These are phyloP conservation scores for Isabelozyma rhagii DNA, from an alignment of 805 yeast genomes.

Conservation along the genomic window DNA sequence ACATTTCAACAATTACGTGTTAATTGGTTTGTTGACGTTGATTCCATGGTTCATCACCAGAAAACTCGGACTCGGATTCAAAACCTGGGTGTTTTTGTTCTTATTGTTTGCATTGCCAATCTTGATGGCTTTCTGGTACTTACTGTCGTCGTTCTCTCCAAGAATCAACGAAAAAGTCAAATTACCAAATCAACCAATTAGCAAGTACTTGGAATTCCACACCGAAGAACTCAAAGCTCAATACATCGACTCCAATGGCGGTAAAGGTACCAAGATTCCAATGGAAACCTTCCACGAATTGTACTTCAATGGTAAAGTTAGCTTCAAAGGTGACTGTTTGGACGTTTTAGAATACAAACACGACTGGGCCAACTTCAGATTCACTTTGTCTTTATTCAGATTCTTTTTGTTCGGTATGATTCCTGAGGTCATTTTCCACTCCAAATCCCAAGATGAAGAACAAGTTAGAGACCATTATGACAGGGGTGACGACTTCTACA, in stretches of 20 bases:
- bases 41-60: slow-evolving; percentile 64
- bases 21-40: slow-evolving; percentile 47
- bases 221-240: slow-evolving; percentile 63
- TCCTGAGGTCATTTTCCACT: slow-evolving; percentile 90
- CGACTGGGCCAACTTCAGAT: slow-evolving; percentile 84
- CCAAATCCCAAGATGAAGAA: slow-evolving; percentile 92
- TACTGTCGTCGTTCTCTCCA: slow-evolving; percentile 74
- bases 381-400: slow-evolving; percentile 73
- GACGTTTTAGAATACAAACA: slow-evolving; percentile 84
- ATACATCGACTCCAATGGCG: slow-evolving; percentile 53
- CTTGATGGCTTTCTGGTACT: slow-evolving; percentile 79
- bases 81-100: slow-evolving; percentile 61
- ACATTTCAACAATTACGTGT: slow-evolving; percentile 61
- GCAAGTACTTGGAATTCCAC: slow-evolving; percentile 78
- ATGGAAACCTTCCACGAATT: slow-evolving; percentile 90
- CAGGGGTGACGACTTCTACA: slow-evolving; percentile 92
- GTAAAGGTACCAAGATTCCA: slow-evolving; percentile 73
- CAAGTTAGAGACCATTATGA: slow-evolving; percentile 95
- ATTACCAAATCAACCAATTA: slow-evolving; percentile 74
- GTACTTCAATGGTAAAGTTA: slow-evolving; percentile 78
- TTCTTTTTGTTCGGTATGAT: slow-evolving; percentile 84
- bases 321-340: slow-evolving; percentile 83
- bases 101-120: slow-evolving; percentile 62
- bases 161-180: slow-evolving; percentile 74
- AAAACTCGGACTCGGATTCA: slow-evolving; percentile 67